Base-by-base conservation (phyloP, 1,284 basidiomycete genomes). In the Ustilago crameri region DNA sequence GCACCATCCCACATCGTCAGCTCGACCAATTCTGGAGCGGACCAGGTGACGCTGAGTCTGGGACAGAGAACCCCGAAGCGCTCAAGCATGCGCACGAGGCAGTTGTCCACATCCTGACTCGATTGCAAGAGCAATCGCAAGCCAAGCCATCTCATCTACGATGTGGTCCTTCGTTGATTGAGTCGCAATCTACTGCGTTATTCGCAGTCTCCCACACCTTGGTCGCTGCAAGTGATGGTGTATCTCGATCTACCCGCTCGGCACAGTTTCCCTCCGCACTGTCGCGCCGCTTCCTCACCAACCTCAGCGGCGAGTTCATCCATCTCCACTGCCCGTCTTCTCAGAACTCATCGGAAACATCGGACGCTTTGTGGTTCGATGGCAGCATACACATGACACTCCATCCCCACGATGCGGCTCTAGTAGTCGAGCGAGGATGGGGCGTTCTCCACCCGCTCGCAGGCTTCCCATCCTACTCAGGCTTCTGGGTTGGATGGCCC, bases 371-470 rank as follows among this genome's bases (percentile, higher is more conserved):
- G 14, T 32, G 15, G 5, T 23, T 51, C 15, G 76, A 78, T 41
- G 72, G 72, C 3, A 68, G 63, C 14, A 37, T 78, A 40, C 76
- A 78, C 41, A 30, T 67, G 20, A 65, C 70, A 10, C 27, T 76
- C 32, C 52, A 62, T n/a, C 72, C 75, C 0, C 37, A 54, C 14
- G 74, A 78, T 41, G 70, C 74, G 5, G 49, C 54, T 3, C 10
- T 57, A 18, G 55, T 76, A 10, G 45, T 78, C 0, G 53, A 62
- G 15, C 46, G 56, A 32, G 64, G 64, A 2, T 78, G 74, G 71
- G 76, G 64, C 9, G 68, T 75, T 38, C 52, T 76, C 18, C 76
- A 78, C 26, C 23, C 56, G 1, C 45, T 78, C 0, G 74, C 76
- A 1, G 76, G 76, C 20, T 64, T 61, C 34, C 71, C 68, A 0